Evolutionary conservation across 2,329 filamentous ascomycete genomes (phyloP), one percentile per base, ranked within the genome.

Genomic region (Penicillium sp.): DNA sequence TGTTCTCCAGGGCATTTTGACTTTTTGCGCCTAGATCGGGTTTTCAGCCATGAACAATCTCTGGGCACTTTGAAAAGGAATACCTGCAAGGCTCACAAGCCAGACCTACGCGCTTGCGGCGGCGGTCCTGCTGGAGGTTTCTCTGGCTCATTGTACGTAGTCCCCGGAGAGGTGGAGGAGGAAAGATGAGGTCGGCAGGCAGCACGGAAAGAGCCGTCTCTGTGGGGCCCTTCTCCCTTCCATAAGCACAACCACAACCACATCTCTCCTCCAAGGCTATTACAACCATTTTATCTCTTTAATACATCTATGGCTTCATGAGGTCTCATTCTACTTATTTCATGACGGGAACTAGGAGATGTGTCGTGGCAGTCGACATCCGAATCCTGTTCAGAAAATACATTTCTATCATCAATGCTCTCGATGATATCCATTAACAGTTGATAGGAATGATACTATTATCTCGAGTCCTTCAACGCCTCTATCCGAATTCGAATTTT

Each of bases 1-100:
- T 77, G 73, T 61, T 81, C 79, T 8, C 79, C 79, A 1, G 78
- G 77, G 59, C 79, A 81, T 66, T 74, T 74, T 28, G 77, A 75
- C 63, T 81, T 81, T 64, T 81, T 81, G 43, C 79, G 73, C 57
- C 79, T 81, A 45, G 42, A 46, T 43, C 9, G 21, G 23, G 65
- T 47, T 65, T 52, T 48, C 18, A 51, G 16, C 11, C n/a, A n/a
- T 23, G 42, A 55, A 40, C 49, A 60, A 16, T 20, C 5, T 20
- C 8, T 21, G 16, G 38, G 21, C 16, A 28, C 8, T 12, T 21
- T 14, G 16, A 47, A 33, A n/a, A 28, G 26, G 12, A 14, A 61
- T 42, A 74, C 73, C 73, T 71, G 67, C 73, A 76, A 43, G 73
- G 72, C 60, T 76, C 73, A 62, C 74, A 76, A 12, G 74, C 74